Percentiles rank a stretch among this genome's conserved stretches.
Conservation (phyloP, 2,329 filamentous ascomycete genomes). For the Diaporthe citrichinensis region DNA sequence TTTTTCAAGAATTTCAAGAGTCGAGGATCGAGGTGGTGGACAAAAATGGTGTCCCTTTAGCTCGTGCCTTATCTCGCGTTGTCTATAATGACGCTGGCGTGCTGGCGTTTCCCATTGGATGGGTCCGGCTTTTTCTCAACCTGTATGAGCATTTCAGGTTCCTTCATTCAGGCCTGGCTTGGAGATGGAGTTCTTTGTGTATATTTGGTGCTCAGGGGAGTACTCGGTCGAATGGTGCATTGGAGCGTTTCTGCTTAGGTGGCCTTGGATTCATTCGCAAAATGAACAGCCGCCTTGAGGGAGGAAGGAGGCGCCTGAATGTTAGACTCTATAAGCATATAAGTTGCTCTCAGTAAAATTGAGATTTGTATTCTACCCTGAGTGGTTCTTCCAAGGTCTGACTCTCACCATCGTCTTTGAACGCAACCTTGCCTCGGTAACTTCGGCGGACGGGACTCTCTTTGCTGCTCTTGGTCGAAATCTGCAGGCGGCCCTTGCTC, state of each 20-base stretch:
- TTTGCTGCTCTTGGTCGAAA: not conserved
- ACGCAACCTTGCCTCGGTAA: not conserved
- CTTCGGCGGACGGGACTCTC: no score
- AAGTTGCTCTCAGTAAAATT: not conserved
- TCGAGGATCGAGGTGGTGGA: not conserved
- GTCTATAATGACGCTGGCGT: not conserved
- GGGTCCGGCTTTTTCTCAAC: not conserved
- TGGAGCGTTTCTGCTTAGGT: not conserved
- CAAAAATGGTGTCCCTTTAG: not conserved
- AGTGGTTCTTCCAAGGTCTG: not conserved
- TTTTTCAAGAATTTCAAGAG: no score
- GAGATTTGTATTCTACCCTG: not conserved
- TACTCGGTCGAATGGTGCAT: not conserved
- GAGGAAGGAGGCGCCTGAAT: not conserved
- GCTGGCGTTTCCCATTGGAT: not conserved
- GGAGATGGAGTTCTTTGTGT: not conserved
- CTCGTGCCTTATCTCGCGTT: not conserved
- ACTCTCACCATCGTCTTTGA: not conserved
- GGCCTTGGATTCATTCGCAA: not conserved
- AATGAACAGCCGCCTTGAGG: not conserved
- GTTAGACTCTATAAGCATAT: not conserved
- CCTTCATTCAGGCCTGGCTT: not conserved
- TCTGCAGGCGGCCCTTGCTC: not conserved
- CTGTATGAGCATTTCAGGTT: not conserved
- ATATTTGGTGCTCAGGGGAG: not conserved